Conservation (phyloP, 257 asterid genomes). For the Avicennia marina region DNA sequence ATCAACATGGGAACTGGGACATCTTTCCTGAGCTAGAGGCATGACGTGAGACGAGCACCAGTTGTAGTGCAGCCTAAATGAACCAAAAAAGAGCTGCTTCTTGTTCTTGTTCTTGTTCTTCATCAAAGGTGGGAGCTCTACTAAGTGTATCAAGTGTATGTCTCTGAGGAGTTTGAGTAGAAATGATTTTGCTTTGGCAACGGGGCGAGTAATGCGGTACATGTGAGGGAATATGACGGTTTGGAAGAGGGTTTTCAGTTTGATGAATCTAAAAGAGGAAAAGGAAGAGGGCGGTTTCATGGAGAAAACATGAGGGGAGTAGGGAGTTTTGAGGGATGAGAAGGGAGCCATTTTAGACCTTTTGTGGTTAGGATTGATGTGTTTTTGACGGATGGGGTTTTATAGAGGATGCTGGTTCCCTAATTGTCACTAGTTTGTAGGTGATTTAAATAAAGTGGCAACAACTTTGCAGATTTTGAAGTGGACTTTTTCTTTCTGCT, state of each 20-base stretch:
- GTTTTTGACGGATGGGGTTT: slow-evolving; percentile 19
- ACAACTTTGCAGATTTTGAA: slow-evolving; percentile 53
- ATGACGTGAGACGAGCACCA: slow-evolving; percentile 82
- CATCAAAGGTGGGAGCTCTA: slow-evolving; percentile 29
- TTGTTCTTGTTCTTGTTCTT: slow-evolving; percentile 27
- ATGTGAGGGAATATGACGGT: slow-evolving; percentile 48
- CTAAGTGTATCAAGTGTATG: slow-evolving; percentile 31
- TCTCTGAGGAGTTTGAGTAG: slow-evolving; percentile 39
- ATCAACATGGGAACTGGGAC: slow-evolving; percentile 28
- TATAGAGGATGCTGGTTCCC: slow-evolving; percentile 52
- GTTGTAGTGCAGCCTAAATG: slow-evolving; percentile 77
- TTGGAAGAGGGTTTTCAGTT: slow-evolving; percentile 46
- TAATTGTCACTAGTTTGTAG: slow-evolving; percentile 42
- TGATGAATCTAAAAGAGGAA: slow-evolving; percentile 33
- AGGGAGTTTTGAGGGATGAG: slow-evolving; percentile 27
- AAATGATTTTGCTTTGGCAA: slow-evolving; percentile 46
- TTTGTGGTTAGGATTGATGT: slow-evolving; percentile 3
- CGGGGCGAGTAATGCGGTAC: slow-evolving; percentile 29
- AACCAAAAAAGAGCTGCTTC: slow-evolving; percentile 51
- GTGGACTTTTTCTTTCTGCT: slow-evolving; percentile 28
- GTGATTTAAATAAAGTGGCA: slow-evolving; percentile 58
- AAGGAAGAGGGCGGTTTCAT: slow-evolving; percentile 33
- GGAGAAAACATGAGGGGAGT: slow-evolving; percentile 35
- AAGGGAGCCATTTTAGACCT: slow-evolving; percentile 26
- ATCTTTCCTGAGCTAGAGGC: slow-evolving; percentile 31